Evolutionary conservation across 1,284 basidiomycete genomes (phyloP).

Genomic region (Ustilago bromivora): DNA sequence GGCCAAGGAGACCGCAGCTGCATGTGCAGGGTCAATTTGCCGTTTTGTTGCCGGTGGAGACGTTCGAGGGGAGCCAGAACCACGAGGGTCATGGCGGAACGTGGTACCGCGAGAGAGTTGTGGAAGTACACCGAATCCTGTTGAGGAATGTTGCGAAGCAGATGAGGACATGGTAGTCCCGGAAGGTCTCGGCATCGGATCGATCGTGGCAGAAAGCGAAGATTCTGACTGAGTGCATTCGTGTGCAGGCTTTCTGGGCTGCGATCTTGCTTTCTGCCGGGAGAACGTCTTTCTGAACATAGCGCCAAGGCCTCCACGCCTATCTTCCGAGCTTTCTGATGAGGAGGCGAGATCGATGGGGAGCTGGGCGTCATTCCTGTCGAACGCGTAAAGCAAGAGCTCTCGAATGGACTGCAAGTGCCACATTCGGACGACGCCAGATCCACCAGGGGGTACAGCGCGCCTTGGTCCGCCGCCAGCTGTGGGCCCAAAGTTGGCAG

Average conservation of each 20-base stretch:
- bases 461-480: slow-evolving; percentile 50
- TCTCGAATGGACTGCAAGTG: slow-evolving; percentile 54
- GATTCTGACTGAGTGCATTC: slow-evolving; percentile 6
- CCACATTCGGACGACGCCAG: slow-evolving; percentile 58
- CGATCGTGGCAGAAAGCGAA: slow-evolving; percentile 17
- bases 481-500: slow-evolving; percentile 49
- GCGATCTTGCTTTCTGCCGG: slow-evolving; percentile 11
- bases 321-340: not conserved
- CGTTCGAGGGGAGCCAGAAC: slow-evolving; percentile 7
- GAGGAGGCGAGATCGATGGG: slow-evolving; percentile 41
- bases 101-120: not conserved
- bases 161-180: not conserved
- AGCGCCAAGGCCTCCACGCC: slow-evolving; percentile 27
- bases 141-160: not conserved
- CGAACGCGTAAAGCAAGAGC: slow-evolving; percentile 51
- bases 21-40: slow-evolving; percentile 29
- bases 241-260: not conserved
- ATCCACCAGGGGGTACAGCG: slow-evolving; percentile 47
- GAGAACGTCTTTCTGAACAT: slow-evolving; percentile 51
- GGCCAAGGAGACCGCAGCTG: slow-evolving; percentile 32
- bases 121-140: not conserved
- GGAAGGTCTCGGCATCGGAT: not conserved
- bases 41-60: slow-evolving; percentile 13
- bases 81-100: not conserved
- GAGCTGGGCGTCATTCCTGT: slow-evolving; percentile 34